These are phyloP conservation scores for Vicia sativa DNA, from an alignment of 306 rosid species.

Conservation along the genomic window DNA sequence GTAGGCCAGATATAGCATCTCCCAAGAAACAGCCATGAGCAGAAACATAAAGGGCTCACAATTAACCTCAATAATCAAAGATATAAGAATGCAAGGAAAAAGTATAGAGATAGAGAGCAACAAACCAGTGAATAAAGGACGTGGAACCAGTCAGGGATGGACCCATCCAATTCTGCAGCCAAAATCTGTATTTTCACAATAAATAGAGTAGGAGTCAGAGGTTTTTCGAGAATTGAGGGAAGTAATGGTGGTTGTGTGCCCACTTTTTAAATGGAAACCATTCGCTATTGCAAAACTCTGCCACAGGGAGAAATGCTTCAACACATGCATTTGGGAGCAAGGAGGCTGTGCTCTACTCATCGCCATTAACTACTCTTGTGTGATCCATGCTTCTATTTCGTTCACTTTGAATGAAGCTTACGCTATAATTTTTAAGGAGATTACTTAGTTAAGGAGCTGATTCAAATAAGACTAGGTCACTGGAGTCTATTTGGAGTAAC, in stretches of 20 bases:
- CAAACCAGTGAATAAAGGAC: conserved; percentile 88
- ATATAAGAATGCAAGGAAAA: conserved; percentile 20
- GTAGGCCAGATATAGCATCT: conserved; percentile 7
- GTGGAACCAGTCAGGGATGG: conserved; percentile 83
- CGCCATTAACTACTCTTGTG: conserved; percentile 12
- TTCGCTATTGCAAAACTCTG: neutral
- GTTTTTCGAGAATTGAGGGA: conserved; percentile 17
- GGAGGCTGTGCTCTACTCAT: conserved; percentile 19
- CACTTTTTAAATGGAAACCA: conserved; percentile 2
- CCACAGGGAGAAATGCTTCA: conserved; percentile 1
- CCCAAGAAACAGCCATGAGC: conserved; percentile 23
- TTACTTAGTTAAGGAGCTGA: conserved; percentile 17
- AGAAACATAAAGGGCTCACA: conserved; percentile 33
- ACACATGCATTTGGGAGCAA: conserved; percentile 12
- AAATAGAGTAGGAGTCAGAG: conserved; percentile 32
- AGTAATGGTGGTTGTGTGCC: neutral
- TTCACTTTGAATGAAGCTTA: conserved; percentile 12
- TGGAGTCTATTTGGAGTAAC: conserved; percentile 17
- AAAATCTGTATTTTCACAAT: conserved; percentile 67
- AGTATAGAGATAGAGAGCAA: conserved; percentile 31
- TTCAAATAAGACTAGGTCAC: conserved; percentile 7
- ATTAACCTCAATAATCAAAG: conserved; percentile 30
- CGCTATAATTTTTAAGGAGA: neutral
- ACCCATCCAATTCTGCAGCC: conserved; percentile 99
- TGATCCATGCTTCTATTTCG: conserved; percentile 5